Evolutionary conservation across 352 stramenopile species (phyloP).

Genomic region (Globisporangium uncinulatum): DNA sequence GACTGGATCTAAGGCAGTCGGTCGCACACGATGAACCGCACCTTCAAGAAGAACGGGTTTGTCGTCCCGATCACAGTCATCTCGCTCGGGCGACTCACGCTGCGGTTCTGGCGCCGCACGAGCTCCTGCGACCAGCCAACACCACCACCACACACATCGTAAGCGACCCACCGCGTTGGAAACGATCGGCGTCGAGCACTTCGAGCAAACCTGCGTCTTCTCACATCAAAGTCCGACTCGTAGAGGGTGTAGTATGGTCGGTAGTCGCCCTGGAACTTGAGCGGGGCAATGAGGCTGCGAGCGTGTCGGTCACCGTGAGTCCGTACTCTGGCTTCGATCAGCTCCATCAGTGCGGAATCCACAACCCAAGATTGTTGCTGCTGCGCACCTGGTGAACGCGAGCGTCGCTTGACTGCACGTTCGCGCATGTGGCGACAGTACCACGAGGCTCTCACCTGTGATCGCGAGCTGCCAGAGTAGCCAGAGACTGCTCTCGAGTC

Average conservation of each 20-base stretch:
- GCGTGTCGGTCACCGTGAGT: conserved; percentile 1
- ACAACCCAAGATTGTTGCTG: background rate
- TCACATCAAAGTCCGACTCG: conserved; percentile 78
- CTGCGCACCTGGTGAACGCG: conserved; percentile 61
- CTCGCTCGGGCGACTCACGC: conserved; percentile 32
- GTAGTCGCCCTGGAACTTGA: conserved; percentile 77
- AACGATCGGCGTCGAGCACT: too few relatives aligned
- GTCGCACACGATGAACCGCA: conserved; percentile 5
- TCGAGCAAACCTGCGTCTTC: background rate
- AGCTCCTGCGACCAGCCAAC: conserved; percentile 26
- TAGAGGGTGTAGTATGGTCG: conserved; percentile 86
- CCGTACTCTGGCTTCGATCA: too few relatives aligned
- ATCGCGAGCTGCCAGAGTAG: conserved; percentile 83
- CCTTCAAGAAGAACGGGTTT: conserved; percentile 88
- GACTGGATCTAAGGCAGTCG: background rate
- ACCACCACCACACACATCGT: background rate
- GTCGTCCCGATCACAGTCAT: conserved; percentile 77
- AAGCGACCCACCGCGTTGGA: background rate
- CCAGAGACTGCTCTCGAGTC: conserved; percentile 68
- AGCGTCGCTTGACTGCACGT: conserved; percentile 80
- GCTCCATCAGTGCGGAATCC: background rate
- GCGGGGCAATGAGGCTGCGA: conserved; percentile 67
- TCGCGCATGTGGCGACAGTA: conserved; percentile 69
- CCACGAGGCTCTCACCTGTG: conserved; percentile 73
- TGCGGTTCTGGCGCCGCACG: conserved; percentile 45